Base-by-base conservation (phyloP, 2,329 filamentous ascomycete species). In the Colletotrichum musicola region DNA sequence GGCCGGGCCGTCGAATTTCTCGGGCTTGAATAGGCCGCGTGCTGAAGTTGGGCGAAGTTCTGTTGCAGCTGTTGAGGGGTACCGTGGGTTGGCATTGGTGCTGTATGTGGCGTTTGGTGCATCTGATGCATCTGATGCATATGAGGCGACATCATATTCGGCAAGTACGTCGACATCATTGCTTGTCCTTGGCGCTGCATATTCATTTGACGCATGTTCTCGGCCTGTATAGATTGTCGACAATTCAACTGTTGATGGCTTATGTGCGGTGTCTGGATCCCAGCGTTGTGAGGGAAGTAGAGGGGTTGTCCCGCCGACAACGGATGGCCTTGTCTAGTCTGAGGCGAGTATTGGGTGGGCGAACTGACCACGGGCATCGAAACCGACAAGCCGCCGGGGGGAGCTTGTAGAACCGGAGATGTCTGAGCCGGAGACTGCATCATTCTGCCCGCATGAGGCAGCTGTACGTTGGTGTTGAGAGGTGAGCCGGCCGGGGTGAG, bases 401-500 rank as follows among this genome's bases (percentile, higher is more conserved):
- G 66, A 14, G 66, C 50, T 56, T 61, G 66, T 7, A 68, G n/a
- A 18, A 58, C 65, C 25, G 61, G n/a, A 27, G 65, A 55, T 50
- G 40, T 35, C 18, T 56, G 66, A 16, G 55, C 66, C n/a, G 18
- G 49, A 38, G 55, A 7, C 12, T 44, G 49, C 14, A 50, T 9
- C 50, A 56, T 16, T 47, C 40, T 49, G 4, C 35, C 22, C 44
- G 30, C 30, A 35, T 56, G 25, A n/a, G 66, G 56, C 25, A 69
- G 18, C 12, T 60, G 66, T 16, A 20, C 30, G n/a, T 46, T 56
- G 62, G 30, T 25, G n/a, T 69, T 42, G 38, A 40, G 56, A 50
- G 66, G 56, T 18, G 62, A 69, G 35, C 62, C 56, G 20, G 66
- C 27, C 16, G 66, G 66, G 20, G 62, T 69, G 16, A 66, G 35